Base-by-base conservation (phyloP, 768 basidiomycete genomes). In the Asterophora lycoperdoides region DNA sequence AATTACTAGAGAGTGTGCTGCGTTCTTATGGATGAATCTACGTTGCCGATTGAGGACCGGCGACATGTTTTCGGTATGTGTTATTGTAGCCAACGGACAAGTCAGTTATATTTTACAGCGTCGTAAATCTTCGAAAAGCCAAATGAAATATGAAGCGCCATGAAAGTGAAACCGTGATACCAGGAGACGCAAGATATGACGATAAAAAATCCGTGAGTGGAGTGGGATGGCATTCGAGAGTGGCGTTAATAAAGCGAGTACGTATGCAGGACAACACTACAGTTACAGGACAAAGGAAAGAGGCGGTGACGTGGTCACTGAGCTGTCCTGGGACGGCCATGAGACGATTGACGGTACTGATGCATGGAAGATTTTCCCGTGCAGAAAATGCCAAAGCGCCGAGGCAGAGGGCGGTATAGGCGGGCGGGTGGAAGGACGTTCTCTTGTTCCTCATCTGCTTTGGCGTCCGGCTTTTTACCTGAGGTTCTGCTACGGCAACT, bases 361-460 rank as follows among this genome's bases (percentile, higher is more conserved):
- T 59, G 57, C 62, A 67, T 65, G 2, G 70, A 69, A n/a, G 57
- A 59, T 45, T 70, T 70, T 8, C 65, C 60, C 4, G 66, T 72
- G 53, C 66, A 66, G 39, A 71, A 73, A 56, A 73, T 71, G 5
- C 71, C 71, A 58, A 69, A 72, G 13, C 69, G 63, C 13, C 64
- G 62, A 28, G 55, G 59, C 8, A 64, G 29, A 9, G 64, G 65
- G 15, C 61, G 60, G n/a, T 61, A 53, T 15, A 67, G 53, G 32
- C 51, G 59, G 19, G 58, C 44, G 11, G 56, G 41, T n/a, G 58
- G 62, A 2, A 43, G 52, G n/a, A 55, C 44, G 51, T 61, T 64
- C 48, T 71, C 60, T 62, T 68, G 49, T 32, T 73, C 72, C 5
- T 63, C 59, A 7, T 67, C 67, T 26, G 58, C 42, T 3, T 32